Percentiles rank a stretch among this genome's conserved stretches.
phyloP scores from a whole-genome alignment of 2,329 filamentous ascomycete genomes.

The Aspergillus melleus region DNA sequence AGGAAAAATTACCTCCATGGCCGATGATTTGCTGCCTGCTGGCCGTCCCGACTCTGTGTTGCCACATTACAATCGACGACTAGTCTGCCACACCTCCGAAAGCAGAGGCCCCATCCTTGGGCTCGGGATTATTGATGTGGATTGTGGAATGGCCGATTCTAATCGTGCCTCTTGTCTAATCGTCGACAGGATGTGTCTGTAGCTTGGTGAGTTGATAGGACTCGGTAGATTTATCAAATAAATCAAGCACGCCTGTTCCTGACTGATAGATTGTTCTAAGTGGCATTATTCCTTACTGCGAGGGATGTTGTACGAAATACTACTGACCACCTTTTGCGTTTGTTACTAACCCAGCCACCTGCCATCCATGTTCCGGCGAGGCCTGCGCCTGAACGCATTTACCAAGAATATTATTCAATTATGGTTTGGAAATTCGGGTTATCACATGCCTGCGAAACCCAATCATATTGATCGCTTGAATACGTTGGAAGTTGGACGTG shows the following conservation, averaged over 20 bases:
- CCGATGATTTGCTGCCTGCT: constrained; percentile 15
- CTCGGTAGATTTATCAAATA: not conserved
- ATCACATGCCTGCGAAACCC: not conserved
- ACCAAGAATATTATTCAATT: constrained; percentile 2
- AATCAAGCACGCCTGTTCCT: not conserved
- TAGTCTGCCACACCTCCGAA: constrained; percentile 8
- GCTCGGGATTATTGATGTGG: constrained; percentile 1
- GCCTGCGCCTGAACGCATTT: not conserved
- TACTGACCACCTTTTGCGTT: not conserved
- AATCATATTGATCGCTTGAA: not conserved
- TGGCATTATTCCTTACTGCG: not conserved
- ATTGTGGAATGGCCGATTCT: not conserved
- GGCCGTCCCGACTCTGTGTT: constrained; percentile 13
- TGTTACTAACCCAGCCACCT: not conserved
- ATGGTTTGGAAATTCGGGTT: not conserved
- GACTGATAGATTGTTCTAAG: not conserved
- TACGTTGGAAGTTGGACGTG: not conserved
- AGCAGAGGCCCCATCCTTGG: constrained; percentile 9
- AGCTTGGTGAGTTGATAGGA: not conserved
- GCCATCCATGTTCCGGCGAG: not conserved
- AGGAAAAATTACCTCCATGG: constrained; percentile 8
- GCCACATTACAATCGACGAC: constrained; percentile 16
- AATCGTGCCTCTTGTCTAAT: not conserved
- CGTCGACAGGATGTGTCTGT: not conserved
- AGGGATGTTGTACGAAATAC: not conserved